These are phyloP conservation scores for Ustilago nuda DNA, from an alignment of 1,284 basidiomycete genomes.

Conservation along the genomic window DNA sequence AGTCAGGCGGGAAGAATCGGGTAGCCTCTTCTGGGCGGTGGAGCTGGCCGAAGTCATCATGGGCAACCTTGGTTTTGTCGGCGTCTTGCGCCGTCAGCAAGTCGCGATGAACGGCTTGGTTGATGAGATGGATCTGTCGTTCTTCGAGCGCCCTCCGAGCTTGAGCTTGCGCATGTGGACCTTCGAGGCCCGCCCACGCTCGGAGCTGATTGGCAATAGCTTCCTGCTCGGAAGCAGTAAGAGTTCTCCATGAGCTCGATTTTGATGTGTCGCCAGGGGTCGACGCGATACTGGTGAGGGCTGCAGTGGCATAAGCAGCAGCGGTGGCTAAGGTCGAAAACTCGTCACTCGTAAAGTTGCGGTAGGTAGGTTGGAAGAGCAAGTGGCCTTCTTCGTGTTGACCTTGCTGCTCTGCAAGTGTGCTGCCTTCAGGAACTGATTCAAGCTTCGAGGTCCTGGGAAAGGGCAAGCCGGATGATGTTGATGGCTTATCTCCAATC, in stretches of 20 bases:
- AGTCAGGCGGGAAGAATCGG: constrained; percentile 63
- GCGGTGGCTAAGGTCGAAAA: constrained; percentile 61
- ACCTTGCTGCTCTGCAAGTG: neutral
- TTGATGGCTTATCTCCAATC: constrained; percentile 20
- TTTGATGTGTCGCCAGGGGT: constrained; percentile 31
- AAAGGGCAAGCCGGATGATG: neutral
- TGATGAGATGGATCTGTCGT: constrained; percentile 49
- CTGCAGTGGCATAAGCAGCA: constrained; percentile 62
- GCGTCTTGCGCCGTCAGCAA: constrained; percentile 4
- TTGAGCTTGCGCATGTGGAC: constrained; percentile 56
- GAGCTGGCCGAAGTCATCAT: constrained; percentile 10
- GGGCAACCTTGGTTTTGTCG: neutral
- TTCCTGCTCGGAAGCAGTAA: constrained; percentile 50
- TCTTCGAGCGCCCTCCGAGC: constrained; percentile 56
- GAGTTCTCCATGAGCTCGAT: constrained; percentile 40
- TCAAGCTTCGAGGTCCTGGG: constrained; percentile 7
- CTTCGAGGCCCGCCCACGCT: constrained; percentile 66
- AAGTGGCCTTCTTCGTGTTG: constrained; percentile 31
- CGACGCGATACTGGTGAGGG: constrained; percentile 56
- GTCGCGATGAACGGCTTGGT: constrained; percentile 27
- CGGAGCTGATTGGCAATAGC: constrained; percentile 53
- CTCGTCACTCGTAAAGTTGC: constrained; percentile 51
- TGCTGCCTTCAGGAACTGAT: constrained; percentile 15
- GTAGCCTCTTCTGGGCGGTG: constrained; percentile 24
- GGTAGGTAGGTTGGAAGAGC: constrained; percentile 56